These are phyloP conservation scores for Arxiozyma heterogenica DNA, from an alignment of 1,139 yeast genomes.

Conservation along the genomic window DNA sequence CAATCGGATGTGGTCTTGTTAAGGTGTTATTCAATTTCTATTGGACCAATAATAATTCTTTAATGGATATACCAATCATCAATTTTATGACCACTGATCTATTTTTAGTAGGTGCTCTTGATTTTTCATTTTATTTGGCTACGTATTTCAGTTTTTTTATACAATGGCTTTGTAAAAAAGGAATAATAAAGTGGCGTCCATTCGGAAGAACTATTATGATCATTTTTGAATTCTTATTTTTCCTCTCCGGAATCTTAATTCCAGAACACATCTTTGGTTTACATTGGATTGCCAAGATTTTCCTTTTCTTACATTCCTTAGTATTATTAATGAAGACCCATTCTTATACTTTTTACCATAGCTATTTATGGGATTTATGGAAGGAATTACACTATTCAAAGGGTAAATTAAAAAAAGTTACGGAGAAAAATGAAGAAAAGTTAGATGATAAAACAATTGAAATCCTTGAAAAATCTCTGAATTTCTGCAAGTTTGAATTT, in stretches of 20 bases:
- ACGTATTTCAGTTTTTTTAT: constrained; percentile 47
- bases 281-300: constrained; percentile 86
- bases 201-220: constrained; percentile 55
- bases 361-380: constrained; percentile 63
- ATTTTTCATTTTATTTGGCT: constrained; percentile 54
- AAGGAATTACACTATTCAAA: constrained; percentile 47
- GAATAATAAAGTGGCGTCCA: constrained; percentile 46
- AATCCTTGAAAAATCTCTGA: constrained; percentile 39
- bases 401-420: constrained; percentile 21
- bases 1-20: constrained; percentile 38
- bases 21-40: constrained; percentile 14
- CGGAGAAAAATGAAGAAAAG: constrained; percentile 8
- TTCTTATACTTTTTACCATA: constrained; percentile 80
- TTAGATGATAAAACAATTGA: constrained; percentile 55
- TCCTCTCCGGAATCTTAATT: constrained; percentile 40
- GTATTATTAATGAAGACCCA: constrained; percentile 89
- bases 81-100: constrained; percentile 44
- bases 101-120: constrained; percentile 56
- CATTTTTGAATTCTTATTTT: constrained; percentile 43
- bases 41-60: constrained; percentile 29
- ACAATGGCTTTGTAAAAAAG: constrained; percentile 42
- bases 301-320: constrained; percentile 65
- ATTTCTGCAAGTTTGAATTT: constrained; percentile 57
- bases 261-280: constrained; percentile 42
- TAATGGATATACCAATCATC: constrained; percentile 39